Evolutionary conservation across 2,329 filamentous ascomycete species (phyloP), one percentile per base, ranked within the genome.

Genomic region (Lasiodiplodia sp.): DNA sequence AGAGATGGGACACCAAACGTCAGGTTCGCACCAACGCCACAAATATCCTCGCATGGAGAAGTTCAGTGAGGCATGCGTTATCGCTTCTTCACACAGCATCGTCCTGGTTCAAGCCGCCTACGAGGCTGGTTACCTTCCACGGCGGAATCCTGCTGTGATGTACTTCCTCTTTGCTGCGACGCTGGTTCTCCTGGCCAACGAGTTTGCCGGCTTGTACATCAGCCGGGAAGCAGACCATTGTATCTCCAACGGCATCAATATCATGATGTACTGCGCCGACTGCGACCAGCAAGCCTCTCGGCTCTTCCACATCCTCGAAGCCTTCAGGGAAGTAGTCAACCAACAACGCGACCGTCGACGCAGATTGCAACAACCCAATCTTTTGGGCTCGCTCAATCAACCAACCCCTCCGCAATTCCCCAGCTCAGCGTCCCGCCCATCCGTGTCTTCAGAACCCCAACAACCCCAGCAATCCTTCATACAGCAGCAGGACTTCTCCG

Each of bases 21-120:
- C 73, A 10, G 73, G 74, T 21, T 64, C 67, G 12, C 71, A 73
- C 58, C 74, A 72, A 4, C 75, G 74, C 23, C 57, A 62, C 11
- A 67, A 66, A 31, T 69, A 71, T 40, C 49, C 69, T 7, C 75
- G 78, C 10, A 81, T 89, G 85, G 85, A 85, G 76, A 83, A 78
- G 69, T 79, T 82, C 68, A 80, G 79, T 68, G 79, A 82, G 71
- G 79, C 80, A 11, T 82, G 80, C 65, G 76, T 82, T 12, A 81
- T 80, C 37, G 79, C 80, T 1, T 81, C 79, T 0, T 78, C 78
- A 7, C 80, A 81, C 65, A 82, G 79, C 4, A 78, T 81, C 12
- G 76, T 79, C 12, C 72, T 81, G 2, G 75, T 80, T 4, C 78
- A 81, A 58, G 79, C 79, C 57, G 79, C 80, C 0, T 82, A 77